phyloP scores from a whole-genome alignment of 441 rosid species.

The Gossypium gossypioides region DNA sequence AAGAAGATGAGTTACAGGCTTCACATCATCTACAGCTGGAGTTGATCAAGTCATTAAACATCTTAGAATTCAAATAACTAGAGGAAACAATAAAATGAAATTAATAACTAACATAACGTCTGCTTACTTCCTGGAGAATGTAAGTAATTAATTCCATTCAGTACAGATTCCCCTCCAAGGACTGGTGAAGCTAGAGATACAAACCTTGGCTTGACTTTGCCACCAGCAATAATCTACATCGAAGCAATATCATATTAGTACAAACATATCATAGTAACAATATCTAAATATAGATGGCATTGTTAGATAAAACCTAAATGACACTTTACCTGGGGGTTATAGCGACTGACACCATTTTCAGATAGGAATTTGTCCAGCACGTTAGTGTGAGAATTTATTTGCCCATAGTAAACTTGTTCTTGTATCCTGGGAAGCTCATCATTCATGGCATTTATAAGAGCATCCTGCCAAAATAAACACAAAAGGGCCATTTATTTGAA shows the following conservation, averaged over 20 bases:
- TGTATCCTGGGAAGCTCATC: slow-evolving; percentile 93
- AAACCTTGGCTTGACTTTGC: slow-evolving; percentile 61
- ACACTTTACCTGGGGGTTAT: slow-evolving; percentile 74
- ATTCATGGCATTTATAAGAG: slow-evolving; percentile 87
- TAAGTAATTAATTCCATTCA: slow-evolving; percentile 65
- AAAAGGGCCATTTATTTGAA: slow-evolving; percentile 15
- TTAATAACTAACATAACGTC: slow-evolving; percentile 6
- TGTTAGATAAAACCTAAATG: slow-evolving; percentile 12
- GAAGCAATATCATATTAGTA: slow-evolving; percentile 17
- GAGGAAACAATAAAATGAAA: slow-evolving; percentile 13
- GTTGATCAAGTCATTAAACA: slow-evolving; percentile 21
- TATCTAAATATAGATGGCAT: background rate
- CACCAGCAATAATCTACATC: slow-evolving; percentile 57
- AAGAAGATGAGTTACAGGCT: slow-evolving; percentile 93
- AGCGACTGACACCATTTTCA: slow-evolving; percentile 84
- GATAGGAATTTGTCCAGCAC: slow-evolving; percentile 79
- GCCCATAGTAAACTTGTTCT: slow-evolving; percentile 93
- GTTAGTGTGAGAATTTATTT: slow-evolving; percentile 73
- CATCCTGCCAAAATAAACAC: slow-evolving; percentile 47
- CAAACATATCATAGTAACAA: background rate
- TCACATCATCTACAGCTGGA: slow-evolving; percentile 77
- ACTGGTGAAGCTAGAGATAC: slow-evolving; percentile 56
- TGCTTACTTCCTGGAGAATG: slow-evolving; percentile 86
- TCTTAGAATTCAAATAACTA: slow-evolving; percentile 19
- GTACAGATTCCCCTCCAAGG: slow-evolving; percentile 49